These are phyloP conservation scores for Zea mays DNA, from an alignment of 176 grass and related monocot genomes.

Conservation along the genomic window DNA sequence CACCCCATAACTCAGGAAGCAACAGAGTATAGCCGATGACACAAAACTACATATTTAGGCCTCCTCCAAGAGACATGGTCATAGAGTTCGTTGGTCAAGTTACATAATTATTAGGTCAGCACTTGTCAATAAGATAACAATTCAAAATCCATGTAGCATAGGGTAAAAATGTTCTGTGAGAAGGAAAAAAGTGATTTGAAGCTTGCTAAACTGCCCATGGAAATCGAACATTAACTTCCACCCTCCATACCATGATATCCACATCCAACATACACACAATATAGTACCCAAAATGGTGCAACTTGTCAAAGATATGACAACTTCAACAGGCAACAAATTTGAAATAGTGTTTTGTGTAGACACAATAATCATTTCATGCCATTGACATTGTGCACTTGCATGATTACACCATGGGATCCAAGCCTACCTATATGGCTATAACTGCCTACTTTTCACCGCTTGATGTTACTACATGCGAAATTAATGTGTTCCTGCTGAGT, in stretches of 20 bases:
- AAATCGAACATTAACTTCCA: not conserved
- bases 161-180: not conserved
- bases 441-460: not conserved
- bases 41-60: slow-evolving; percentile 15
- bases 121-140: slow-evolving; percentile 6
- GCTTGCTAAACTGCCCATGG: not conserved
- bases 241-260: not conserved
- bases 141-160: not conserved
- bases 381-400: not conserved
- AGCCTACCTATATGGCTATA: not conserved
- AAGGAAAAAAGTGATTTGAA: slow-evolving; percentile 2
- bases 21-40: not conserved
- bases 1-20: slow-evolving; percentile 12
- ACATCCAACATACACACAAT: not conserved
- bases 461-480: not conserved
- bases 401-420: not conserved
- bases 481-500: not conserved
- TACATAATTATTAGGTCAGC: slow-evolving; percentile 17
- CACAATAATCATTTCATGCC: not conserved
- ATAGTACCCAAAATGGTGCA: not conserved
- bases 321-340: slow-evolving; percentile 4
- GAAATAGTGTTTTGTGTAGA: slow-evolving; percentile 6
- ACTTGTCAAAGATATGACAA: not conserved
- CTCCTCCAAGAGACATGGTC: slow-evolving; percentile 9
- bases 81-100: slow-evolving; percentile 17